phyloP scores from a whole-genome alignment of 306 rosid genomes.

The Gastrolobium bilobum region DNA sequence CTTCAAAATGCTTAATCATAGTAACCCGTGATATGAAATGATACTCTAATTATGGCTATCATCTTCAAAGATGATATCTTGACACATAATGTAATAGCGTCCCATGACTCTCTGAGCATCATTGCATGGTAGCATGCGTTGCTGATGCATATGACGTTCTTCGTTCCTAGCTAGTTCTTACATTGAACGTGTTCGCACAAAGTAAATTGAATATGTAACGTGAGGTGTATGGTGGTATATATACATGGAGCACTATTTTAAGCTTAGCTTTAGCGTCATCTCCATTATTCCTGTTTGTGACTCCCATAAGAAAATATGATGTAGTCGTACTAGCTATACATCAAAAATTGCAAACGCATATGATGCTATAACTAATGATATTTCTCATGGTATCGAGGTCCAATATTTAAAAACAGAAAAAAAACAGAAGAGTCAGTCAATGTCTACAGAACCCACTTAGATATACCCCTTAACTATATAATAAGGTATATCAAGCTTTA shows the following conservation, averaged over 20 bases:
- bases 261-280: conserved; percentile 47
- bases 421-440: not conserved
- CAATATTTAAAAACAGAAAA: not conserved
- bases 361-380: not conserved
- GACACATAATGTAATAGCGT: conserved; percentile 38
- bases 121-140: conserved; percentile 54
- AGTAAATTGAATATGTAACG: conserved; percentile 1
- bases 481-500: not conserved
- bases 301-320: conserved; percentile 39
- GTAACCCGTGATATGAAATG: conserved; percentile 45
- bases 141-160: conserved; percentile 37
- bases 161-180: not conserved
- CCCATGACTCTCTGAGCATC: conserved; percentile 44
- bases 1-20: conserved; percentile 28
- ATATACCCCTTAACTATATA: not conserved
- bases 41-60: conserved; percentile 53
- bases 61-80: conserved; percentile 44
- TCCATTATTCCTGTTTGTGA: conserved; percentile 51
- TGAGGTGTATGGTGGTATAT: conserved; percentile 34
- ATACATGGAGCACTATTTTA: conserved; percentile 47
- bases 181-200: conserved; percentile 5
- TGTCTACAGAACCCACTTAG: not conserved
- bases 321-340: not conserved
- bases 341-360: conserved; percentile 18
- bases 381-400: not conserved